Percentiles rank a stretch among this genome's conserved stretches.
These are phyloP conservation scores for Puccinia triticina DNA, from an alignment of 1,284 basidiomycete genomes.

Conservation along the genomic window DNA sequence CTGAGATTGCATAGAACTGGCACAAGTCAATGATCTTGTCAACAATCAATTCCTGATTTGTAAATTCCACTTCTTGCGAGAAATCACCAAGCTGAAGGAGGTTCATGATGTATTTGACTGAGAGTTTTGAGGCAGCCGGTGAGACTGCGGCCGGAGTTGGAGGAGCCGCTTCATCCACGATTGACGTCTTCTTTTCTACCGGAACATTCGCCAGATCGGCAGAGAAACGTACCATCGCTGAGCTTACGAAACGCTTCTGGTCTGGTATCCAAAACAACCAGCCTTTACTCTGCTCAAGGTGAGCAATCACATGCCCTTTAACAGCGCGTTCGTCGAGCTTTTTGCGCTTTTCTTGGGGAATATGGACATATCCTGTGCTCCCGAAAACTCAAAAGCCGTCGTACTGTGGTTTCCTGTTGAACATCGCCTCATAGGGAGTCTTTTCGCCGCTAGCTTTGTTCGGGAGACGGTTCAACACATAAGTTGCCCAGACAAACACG, in stretches of 20 bases:
- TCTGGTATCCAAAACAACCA: constrained; percentile 13
- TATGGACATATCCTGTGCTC: neutral
- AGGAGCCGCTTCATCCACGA: neutral
- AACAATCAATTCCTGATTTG: neutral
- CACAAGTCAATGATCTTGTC: neutral
- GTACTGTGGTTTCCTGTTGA: neutral
- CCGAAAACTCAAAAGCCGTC: neutral
- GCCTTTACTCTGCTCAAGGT: neutral
- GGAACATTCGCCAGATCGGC: neutral
- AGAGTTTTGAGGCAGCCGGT: neutral
- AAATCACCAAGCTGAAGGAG: neutral
- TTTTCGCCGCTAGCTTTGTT: neutral
- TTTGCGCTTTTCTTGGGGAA: neutral
- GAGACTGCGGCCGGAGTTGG: no score
- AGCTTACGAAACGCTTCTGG: neutral
- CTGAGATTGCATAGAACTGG: neutral
- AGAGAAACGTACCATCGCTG: neutral
- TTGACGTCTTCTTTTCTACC: neutral
- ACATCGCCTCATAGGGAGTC: neutral
- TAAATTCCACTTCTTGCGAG: neutral
- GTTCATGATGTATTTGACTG: neutral
- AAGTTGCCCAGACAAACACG: neutral
- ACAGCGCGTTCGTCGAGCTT: neutral
- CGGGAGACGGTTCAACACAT: neutral
- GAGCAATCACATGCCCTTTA: neutral